Evolutionary conservation across 2,329 filamentous ascomycete genomes (phyloP).

Genomic region (Huntiella abstrusa): DNA sequence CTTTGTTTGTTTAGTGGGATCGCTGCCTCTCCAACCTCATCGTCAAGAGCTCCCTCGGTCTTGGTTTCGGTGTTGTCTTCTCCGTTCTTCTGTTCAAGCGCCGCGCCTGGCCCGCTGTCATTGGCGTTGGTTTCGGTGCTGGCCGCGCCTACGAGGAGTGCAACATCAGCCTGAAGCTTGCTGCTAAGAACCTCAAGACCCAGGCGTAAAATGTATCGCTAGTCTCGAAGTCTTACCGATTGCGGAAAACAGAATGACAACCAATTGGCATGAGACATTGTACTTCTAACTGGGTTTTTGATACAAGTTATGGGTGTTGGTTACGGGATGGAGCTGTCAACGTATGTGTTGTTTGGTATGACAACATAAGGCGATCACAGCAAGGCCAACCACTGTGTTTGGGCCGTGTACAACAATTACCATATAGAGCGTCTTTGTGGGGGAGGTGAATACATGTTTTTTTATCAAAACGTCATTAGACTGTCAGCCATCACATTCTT

Average conservation of each 20-base stretch:
- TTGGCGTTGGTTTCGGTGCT: conserved; percentile 86
- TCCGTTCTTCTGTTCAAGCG: conserved; percentile 96
- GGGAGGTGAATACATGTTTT: conserved; percentile 6
- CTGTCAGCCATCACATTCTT: too few relatives aligned
- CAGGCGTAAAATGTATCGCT: conserved; percentile 15
- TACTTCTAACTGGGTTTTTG: conserved; percentile 4
- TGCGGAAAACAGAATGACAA: conserved; percentile 3
- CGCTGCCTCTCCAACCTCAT: conserved; percentile 93
- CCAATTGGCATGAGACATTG: conserved; percentile 6
- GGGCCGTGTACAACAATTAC: conserved; percentile 11
- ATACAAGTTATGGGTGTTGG: not conserved
- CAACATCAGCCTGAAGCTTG: conserved; percentile 57
- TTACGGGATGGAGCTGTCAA: too few relatives aligned
- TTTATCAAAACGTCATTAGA: too few relatives aligned
- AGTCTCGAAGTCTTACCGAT: not conserved
- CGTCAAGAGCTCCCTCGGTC: conserved; percentile 87
- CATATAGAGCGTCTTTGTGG: conserved; percentile 9
- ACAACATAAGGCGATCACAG: not conserved
- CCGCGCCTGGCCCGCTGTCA: conserved; percentile 90
- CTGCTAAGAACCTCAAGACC: conserved; percentile 37
- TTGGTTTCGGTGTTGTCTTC: conserved; percentile 96
- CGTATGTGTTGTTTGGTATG: not conserved
- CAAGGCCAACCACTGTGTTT: not conserved
- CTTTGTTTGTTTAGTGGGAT: conserved; percentile 54
- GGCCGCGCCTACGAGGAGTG: conserved; percentile 97